Evolutionary conservation across 768 basidiomycete genomes (phyloP).

Genomic region (Russula abietina): DNA sequence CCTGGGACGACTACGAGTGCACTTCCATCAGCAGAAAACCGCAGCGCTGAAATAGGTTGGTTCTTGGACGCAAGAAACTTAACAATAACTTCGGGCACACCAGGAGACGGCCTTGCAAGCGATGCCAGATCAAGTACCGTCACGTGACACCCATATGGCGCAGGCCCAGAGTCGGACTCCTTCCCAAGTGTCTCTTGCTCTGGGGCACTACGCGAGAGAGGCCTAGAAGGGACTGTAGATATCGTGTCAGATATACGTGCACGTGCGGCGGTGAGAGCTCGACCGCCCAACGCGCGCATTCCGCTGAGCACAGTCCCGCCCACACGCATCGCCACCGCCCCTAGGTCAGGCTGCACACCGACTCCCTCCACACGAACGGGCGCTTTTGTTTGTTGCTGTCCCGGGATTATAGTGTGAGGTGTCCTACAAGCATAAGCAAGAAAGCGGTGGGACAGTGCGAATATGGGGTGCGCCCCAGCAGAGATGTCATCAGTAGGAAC

Average conservation of each 20-base stretch:
- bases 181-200: slow-evolving; percentile 13
- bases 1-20: slow-evolving; percentile 43
- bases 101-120: slow-evolving; percentile 27
- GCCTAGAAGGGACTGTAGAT: slow-evolving; percentile 19
- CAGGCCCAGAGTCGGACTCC: neutral
- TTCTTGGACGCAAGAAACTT: slow-evolving; percentile 47
- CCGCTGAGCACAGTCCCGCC: slow-evolving; percentile 59
- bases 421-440: slow-evolving; percentile 51
- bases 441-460: slow-evolving; percentile 55
- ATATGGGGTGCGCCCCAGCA: slow-evolving; percentile 42
- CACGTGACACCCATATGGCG: slow-evolving; percentile 36
- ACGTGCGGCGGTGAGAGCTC: slow-evolving; percentile 47
- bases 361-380: slow-evolving; percentile 17
- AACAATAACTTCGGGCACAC: slow-evolving; percentile 34
- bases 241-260: slow-evolving; percentile 18
- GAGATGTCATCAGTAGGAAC: slow-evolving; percentile 5
- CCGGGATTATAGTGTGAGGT: slow-evolving; percentile 14
- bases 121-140: slow-evolving; percentile 51
- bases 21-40: slow-evolving; percentile 51
- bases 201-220: slow-evolving; percentile 35
- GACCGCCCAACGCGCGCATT: slow-evolving; percentile 56
- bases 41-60: slow-evolving; percentile 42
- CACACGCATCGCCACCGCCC: slow-evolving; percentile 50
- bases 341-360: slow-evolving; percentile 42
- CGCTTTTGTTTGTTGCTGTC: slow-evolving; percentile 22